Percentiles rank a stretch among this genome's conserved stretches.
Conservation (phyloP, 306 rosid species). For the Ormosia semicastrata region DNA sequence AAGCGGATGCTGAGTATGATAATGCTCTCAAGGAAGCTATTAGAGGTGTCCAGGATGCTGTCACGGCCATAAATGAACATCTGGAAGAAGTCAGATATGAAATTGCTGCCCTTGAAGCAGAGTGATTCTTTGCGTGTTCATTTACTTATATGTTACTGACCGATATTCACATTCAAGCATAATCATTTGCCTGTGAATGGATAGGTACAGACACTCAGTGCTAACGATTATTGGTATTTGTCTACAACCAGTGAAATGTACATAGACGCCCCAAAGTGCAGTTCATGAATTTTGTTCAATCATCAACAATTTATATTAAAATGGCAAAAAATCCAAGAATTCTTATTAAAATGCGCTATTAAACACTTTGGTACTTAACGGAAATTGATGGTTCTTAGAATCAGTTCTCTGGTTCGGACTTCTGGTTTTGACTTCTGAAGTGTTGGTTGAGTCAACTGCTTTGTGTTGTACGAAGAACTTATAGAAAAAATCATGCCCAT, state of each 20-base stretch:
- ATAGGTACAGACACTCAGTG: not conserved
- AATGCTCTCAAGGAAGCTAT: constrained; percentile 88
- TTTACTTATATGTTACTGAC: not conserved
- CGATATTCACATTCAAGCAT: constrained; percentile 10
- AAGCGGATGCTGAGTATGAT: constrained; percentile 82
- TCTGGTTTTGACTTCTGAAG: not conserved
- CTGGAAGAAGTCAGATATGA: constrained; percentile 93
- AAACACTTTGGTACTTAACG: not conserved
- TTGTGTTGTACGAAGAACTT: not conserved
- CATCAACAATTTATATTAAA: not conserved
- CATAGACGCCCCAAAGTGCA: constrained; percentile 20
- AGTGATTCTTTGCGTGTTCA: constrained; percentile 22
- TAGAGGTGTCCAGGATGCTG: constrained; percentile 83
- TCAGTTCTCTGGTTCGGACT: not conserved
- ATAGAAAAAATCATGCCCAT: too few species aligned
- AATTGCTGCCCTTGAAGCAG: constrained; percentile 80
- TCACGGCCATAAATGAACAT: constrained; percentile 78
- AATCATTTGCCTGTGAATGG: constrained; percentile 8
- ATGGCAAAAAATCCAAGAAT: not conserved
- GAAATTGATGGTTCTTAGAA: not conserved
- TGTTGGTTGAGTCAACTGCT: not conserved
- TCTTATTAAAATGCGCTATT: not conserved
- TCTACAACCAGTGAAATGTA: constrained; percentile 29
- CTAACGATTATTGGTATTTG: not conserved
- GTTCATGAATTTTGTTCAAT: constrained; percentile 17